phyloP scores from a whole-genome alignment of 176 grass and related monocot genomes.

The Triticum urartu region DNA sequence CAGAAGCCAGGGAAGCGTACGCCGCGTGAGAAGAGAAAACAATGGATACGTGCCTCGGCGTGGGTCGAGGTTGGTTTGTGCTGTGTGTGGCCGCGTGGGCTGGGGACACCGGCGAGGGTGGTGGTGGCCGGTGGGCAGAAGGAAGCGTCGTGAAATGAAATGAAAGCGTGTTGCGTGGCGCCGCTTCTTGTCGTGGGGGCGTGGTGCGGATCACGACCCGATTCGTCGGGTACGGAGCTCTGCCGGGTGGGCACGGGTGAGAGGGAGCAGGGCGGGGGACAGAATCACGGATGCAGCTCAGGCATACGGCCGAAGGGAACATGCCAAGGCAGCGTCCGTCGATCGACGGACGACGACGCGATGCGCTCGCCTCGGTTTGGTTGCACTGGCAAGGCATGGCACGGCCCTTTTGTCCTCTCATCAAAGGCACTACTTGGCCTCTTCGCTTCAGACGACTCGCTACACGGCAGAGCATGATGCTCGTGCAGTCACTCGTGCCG shows the following conservation, averaged over 20 bases:
- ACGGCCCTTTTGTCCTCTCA: conserved; percentile 3
- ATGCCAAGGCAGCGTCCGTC: conserved; percentile 23
- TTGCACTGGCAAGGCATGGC: background rate
- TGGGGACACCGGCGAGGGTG: background rate
- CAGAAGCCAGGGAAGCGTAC: background rate
- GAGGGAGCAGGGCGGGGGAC: background rate
- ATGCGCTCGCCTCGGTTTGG: background rate
- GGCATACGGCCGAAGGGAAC: background rate
- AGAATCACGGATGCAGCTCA: background rate
- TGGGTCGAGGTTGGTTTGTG: no score
- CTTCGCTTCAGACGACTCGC: background rate
- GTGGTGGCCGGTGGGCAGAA: no score
- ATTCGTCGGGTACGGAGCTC: background rate
- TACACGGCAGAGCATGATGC: background rate
- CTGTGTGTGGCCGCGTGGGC: no score
- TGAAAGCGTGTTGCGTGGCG: background rate
- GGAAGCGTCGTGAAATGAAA: background rate
- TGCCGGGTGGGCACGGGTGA: background rate
- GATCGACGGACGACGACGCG: background rate
- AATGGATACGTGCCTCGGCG: background rate
- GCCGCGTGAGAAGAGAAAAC: background rate
- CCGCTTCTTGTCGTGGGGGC: background rate
- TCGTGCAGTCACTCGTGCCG: background rate
- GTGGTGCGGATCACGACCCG: background rate
- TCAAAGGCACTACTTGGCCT: background rate